Base-by-base conservation (phyloP, 2,329 filamentous ascomycete species). In the Xylariomycetidae sp. region DNA sequence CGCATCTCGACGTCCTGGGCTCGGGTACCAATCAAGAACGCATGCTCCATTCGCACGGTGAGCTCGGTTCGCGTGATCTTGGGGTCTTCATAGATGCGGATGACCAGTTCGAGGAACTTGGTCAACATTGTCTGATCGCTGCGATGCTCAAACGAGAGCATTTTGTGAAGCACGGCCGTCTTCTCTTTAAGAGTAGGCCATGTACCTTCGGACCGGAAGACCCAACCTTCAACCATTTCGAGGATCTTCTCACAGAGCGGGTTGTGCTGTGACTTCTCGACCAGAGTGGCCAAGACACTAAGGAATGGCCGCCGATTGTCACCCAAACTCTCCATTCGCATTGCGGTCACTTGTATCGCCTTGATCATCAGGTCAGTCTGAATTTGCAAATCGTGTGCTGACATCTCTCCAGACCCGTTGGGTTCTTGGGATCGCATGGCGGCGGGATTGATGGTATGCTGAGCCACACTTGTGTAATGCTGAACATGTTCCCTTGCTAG, bases 101-200 rank as follows among this genome's bases (percentile, higher is more conserved):
- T 94, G 17, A 99, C 92, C 17, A 99, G 76, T 45, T 96, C 85
- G 38, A 98, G 70, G 65, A 96, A 99, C 54, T 90, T 90, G 47
- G 82, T 88, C 37, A 98, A 70, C 64, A 98, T 81, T 0, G 82
- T 87, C 19, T 81, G 76, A 54, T 96, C 90, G 18, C 74, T 65
- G 24, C 92, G 76, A 37, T 85, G 79, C 60, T 99, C 92, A 48
- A 98, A 98, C 0, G 89, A 81, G 12, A 96, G 67, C 92, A 99
- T 99, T 64, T 98, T 99, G 51, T 94, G 89, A n/a, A 99, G 66
- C 1, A 99, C 92, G 1, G 93, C 93, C 0, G 90, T 96, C 67
- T 98, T 98, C 62, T 98, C 93, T 59, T 99, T 99, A 2, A 98
- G 72, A 0, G 92, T 98, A 1, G 92, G 92, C 73, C 92, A 95